Conservation (phyloP, 2,329 filamentous ascomycete species). For the Diaporthe batatas region DNA sequence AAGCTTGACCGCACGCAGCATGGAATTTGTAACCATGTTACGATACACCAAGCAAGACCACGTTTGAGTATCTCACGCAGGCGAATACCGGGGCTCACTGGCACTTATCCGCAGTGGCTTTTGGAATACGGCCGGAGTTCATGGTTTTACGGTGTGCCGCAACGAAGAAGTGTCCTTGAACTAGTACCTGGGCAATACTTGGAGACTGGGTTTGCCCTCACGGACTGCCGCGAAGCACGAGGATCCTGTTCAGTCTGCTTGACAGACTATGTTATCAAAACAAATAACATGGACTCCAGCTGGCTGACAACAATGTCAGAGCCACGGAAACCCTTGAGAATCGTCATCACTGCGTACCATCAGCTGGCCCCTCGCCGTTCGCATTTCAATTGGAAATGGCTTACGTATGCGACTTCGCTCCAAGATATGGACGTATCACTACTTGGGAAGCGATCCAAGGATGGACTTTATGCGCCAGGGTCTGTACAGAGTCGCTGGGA, state of each 20-base stretch:
- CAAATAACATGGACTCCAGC: not conserved
- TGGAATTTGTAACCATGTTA: slow-evolving; percentile 13
- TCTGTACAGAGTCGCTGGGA: not conserved
- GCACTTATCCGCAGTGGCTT: not conserved
- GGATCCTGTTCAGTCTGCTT: slow-evolving; percentile 3
- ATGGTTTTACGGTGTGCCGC: not conserved
- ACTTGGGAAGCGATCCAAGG: not conserved
- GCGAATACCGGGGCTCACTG: no score
- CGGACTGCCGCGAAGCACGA: not conserved
- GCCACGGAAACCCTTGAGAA: not conserved
- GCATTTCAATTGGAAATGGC: slow-evolving; percentile 11
- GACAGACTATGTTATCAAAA: not conserved
- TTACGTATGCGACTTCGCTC: slow-evolving; percentile 10
- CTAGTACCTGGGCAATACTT: not conserved
- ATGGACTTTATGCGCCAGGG: not conserved
- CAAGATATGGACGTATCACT: not conserved
- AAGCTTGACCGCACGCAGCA: not conserved
- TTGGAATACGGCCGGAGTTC: no score
- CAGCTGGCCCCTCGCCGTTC: slow-evolving; percentile 11
- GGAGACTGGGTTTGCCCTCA: not conserved
- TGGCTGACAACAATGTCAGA: not conserved
- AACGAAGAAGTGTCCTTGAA: not conserved
- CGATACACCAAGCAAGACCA: not conserved
- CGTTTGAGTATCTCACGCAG: not conserved
- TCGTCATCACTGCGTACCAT: slow-evolving; percentile 1